A percentile compares a stretch with the other conserved stretches of the same genome.
Evolutionary conservation across 1,284 basidiomycete species (phyloP).

Genomic region (Xanthoconium separans): DNA sequence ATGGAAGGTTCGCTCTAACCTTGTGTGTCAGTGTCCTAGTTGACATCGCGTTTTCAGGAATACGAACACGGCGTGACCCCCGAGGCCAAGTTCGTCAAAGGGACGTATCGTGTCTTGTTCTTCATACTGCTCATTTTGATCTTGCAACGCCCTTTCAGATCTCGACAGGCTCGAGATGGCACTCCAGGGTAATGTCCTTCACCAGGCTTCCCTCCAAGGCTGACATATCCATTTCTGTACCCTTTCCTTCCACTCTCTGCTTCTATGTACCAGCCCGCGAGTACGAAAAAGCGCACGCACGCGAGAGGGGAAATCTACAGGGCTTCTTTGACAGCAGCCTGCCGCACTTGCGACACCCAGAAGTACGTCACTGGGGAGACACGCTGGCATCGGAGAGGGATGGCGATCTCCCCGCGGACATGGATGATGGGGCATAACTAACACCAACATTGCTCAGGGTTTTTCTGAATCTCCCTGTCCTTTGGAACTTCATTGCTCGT

Average conservation of each 20-base stretch:
- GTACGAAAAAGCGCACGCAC: slow-evolving; percentile 59
- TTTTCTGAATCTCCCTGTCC: no score
- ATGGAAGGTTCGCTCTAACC: slow-evolving; percentile 62
- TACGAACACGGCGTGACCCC: slow-evolving; percentile 83
- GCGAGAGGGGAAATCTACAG: slow-evolving; percentile 50
- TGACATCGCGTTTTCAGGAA: slow-evolving; percentile 51
- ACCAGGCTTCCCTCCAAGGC: neutral
- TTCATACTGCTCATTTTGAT: neutral
- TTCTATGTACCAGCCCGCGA: slow-evolving; percentile 52
- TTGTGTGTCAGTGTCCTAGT: no score
- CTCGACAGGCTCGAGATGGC: slow-evolving; percentile 94
- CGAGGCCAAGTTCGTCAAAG: slow-evolving; percentile 93
- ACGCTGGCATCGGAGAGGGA: slow-evolving; percentile 50
- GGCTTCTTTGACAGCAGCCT: slow-evolving; percentile 75
- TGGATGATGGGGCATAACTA: neutral
- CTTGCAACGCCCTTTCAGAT: slow-evolving; percentile 44
- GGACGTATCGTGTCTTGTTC: slow-evolving; percentile 34
- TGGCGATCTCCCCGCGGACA: neutral
- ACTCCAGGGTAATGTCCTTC: slow-evolving; percentile 57
- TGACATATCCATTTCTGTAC: neutral
- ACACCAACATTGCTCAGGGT: no score
- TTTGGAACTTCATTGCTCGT: no score
- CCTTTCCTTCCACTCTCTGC: neutral
- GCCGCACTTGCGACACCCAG: slow-evolving; percentile 71
- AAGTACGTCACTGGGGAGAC: slow-evolving; percentile 75